Evolutionary conservation across 2,329 filamentous ascomycete species (phyloP).

Genomic region (Monosporascus sp.): DNA sequence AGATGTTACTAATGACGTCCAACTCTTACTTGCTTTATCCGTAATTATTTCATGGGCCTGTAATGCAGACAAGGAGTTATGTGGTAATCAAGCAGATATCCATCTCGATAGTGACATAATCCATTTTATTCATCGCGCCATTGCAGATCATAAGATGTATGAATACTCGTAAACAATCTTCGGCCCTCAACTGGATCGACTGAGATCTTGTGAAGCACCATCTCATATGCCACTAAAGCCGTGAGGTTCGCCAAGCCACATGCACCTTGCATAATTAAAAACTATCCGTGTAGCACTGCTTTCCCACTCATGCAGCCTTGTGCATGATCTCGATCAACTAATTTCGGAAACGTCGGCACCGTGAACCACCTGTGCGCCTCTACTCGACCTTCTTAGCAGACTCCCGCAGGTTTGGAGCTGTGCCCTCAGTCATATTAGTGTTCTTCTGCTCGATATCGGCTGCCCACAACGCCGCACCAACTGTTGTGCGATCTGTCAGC

Average conservation of each 20-base stretch:
- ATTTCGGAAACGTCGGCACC: constrained; percentile 19
- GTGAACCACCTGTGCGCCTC: constrained; percentile 10
- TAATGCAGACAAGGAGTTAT: too few species aligned
- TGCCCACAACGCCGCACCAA: constrained; percentile 92
- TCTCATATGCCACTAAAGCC: too few species aligned
- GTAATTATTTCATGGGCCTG: too few species aligned
- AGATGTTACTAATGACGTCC: too few species aligned
- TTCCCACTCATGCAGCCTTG: constrained; percentile 7
- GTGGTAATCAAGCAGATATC: too few species aligned
- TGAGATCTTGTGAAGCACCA: not conserved
- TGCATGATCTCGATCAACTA: constrained; percentile 17
- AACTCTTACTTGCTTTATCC: too few species aligned
- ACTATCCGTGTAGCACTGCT: not conserved
- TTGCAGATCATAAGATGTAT: not conserved
- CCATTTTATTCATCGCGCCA: too few species aligned
- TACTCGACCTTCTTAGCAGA: constrained; percentile 44
- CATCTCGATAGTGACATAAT: too few species aligned
- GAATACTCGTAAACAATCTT: not conserved
- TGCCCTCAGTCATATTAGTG: constrained; percentile 42
- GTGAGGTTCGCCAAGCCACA: too few species aligned
- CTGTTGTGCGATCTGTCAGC: constrained; percentile 33
- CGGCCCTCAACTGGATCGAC: not conserved
- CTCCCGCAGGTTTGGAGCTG: constrained; percentile 45
- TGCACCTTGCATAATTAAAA: not conserved
- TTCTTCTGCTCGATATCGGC: constrained; percentile 68